A percentile compares a stretch with the other conserved stretches of the same genome.
Evolutionary conservation across 441 rosid genomes (phyloP).

Genomic region (Pelargonium citronellum): DNA sequence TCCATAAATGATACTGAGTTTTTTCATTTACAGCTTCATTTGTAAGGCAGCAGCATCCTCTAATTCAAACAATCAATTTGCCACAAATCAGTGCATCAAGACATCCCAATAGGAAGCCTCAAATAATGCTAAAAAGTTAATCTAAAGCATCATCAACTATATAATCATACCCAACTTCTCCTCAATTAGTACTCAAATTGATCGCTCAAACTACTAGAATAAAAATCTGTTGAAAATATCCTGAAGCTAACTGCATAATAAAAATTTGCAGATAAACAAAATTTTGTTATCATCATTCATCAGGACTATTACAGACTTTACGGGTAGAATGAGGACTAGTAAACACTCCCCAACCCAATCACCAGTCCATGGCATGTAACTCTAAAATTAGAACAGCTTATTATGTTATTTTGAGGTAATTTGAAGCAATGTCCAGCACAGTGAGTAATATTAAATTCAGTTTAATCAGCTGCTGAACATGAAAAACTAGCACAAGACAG

Average conservation of each 20-base stretch:
- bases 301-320: too few relatives aligned
- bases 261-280: not conserved
- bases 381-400: not conserved
- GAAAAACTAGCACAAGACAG: not conserved
- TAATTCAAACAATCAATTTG: too few relatives aligned
- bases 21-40: not conserved
- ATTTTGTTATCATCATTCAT: not conserved
- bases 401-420: not conserved
- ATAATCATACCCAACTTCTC: not conserved
- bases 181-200: not conserved
- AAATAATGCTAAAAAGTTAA: not conserved
- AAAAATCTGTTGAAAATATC: too few relatives aligned
- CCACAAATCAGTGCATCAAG: not conserved
- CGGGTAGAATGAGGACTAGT: too few relatives aligned
- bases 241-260: not conserved
- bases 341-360: not conserved
- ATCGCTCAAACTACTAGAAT: not conserved
- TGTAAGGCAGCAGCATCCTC: too few relatives aligned
- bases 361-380: not conserved
- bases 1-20: not conserved
- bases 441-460: not conserved
- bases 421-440: not conserved
- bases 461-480: not conserved
- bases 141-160: not conserved
- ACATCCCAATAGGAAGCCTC: not conserved